Percentiles rank a stretch among this genome's conserved stretches.
Conservation (phyloP, 2,329 filamentous ascomycete species). For the Fusarium devonianum region DNA sequence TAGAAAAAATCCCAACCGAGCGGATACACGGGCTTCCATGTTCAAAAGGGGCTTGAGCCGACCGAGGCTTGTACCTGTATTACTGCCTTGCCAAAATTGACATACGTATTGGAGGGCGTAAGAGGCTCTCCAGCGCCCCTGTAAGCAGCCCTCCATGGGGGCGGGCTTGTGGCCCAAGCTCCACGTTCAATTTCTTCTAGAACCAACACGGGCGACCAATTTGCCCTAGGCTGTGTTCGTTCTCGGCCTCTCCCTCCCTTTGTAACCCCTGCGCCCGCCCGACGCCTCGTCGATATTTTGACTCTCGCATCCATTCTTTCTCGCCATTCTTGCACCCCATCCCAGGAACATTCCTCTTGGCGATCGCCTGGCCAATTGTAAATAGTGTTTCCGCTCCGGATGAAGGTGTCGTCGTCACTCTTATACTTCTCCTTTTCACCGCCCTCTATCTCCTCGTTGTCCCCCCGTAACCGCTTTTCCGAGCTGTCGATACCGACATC, state of each 20-base stretch:
- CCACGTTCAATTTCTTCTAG: slow-evolving; percentile 20
- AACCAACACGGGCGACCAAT: slow-evolving; percentile 13
- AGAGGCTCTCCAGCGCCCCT: no score
- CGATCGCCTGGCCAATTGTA: background rate
- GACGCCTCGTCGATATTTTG: slow-evolving; percentile 19
- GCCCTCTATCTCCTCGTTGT: slow-evolving; percentile 9
- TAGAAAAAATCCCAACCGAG: slow-evolving; percentile 22
- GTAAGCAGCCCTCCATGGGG: no score
- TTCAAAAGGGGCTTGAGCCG: no score
- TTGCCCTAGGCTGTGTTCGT: background rate
- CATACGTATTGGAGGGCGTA: no score
- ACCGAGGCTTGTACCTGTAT: no score
- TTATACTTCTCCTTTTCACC: slow-evolving; percentile 5
- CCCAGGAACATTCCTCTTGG: background rate
- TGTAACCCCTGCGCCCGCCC: slow-evolving; percentile 21
- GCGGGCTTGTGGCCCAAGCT: no score
- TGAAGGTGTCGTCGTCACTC: slow-evolving; percentile 14
- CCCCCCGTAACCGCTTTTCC: background rate
- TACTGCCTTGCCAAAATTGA: no score
- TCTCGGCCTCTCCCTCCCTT: slow-evolving; percentile 18
- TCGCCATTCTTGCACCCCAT: background rate
- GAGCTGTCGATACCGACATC: background rate
- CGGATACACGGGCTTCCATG: slow-evolving; percentile 3
- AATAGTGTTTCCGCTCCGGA: slow-evolving; percentile 11
- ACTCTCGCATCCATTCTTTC: slow-evolving; percentile 17